These are phyloP conservation scores for Nakazawaea peltata DNA, from an alignment of 805 yeast species.

Conservation along the genomic window DNA sequence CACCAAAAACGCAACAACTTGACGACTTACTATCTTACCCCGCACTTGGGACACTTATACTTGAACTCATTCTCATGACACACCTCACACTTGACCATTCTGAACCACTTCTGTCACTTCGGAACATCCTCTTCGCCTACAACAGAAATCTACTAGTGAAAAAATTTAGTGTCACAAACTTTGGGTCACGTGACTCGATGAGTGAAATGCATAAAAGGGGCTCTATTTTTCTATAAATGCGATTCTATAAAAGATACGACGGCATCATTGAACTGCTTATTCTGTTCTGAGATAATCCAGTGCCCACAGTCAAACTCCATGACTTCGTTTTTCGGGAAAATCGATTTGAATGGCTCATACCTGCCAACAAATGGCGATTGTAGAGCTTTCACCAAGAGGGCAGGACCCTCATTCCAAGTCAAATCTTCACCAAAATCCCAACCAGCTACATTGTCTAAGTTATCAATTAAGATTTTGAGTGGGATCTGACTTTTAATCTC, in stretches of 20 bases:
- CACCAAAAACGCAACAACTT: neutral
- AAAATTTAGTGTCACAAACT: too few species aligned
- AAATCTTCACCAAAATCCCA: conserved; percentile 55
- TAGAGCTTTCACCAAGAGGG: conserved; percentile 71
- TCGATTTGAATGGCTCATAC: conserved; percentile 11
- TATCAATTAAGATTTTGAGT: conserved; percentile 50
- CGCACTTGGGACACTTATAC: conserved; percentile 43
- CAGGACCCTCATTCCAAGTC: conserved; percentile 58
- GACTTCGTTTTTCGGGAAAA: conserved; percentile 62
- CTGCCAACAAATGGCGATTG: conserved; percentile 36
- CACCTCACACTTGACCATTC: conserved; percentile 21
- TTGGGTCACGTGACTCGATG: too few species aligned
- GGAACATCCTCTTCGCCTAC: too few species aligned
- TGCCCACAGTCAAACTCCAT: conserved; percentile 77
- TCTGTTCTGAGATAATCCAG: conserved; percentile 85
- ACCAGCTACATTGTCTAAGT: conserved; percentile 55
- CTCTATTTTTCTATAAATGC: neutral
- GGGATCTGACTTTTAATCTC: conserved; percentile 55
- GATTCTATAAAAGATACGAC: conserved; percentile 39
- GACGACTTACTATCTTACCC: conserved; percentile 25
- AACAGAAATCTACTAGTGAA: too few species aligned
- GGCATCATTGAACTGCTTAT: conserved; percentile 56
- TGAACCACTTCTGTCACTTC: too few species aligned
- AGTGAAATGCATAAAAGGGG: too few species aligned
- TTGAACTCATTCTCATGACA: conserved; percentile 25